Conservation (phyloP, 208 protist species). For the Strigomonas culicis region DNA sequence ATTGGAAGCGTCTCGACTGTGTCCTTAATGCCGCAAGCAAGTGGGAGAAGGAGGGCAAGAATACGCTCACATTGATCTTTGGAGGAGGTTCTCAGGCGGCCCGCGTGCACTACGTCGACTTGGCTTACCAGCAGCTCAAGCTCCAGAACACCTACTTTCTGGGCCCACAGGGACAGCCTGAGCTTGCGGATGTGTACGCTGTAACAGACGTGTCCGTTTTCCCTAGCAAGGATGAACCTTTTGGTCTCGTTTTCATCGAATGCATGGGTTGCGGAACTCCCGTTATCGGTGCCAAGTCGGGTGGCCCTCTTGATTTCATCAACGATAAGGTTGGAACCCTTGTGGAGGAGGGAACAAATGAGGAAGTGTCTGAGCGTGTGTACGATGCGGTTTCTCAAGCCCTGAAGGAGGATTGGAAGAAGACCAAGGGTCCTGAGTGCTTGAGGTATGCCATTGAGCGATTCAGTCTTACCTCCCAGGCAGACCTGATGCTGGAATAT, state of each 20-base stretch:
- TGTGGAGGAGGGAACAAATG: slow-evolving; percentile 61
- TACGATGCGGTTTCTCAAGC: slow-evolving; percentile 44
- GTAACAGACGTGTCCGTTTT: slow-evolving; percentile 59
- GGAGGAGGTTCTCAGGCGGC: slow-evolving; percentile 54
- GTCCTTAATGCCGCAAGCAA: slow-evolving; percentile 48
- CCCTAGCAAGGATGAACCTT: slow-evolving; percentile 77
- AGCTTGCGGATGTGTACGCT: slow-evolving; percentile 57
- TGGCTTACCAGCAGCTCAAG: slow-evolving; percentile 57
- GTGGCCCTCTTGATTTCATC: slow-evolving; percentile 74
- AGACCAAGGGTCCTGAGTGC: slow-evolving; percentile 51
- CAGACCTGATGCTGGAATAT: slow-evolving; percentile 45
- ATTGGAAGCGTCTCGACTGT: slow-evolving; percentile 70
- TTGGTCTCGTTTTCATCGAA: slow-evolving; percentile 79
- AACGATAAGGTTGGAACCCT: slow-evolving; percentile 58
- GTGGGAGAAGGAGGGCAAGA: slow-evolving; percentile 50
- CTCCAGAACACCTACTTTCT: slow-evolving; percentile 70
- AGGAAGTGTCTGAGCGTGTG: slow-evolving; percentile 42
- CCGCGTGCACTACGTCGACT: slow-evolving; percentile 49
- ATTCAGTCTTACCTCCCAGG: slow-evolving; percentile 56
- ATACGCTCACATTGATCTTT: slow-evolving; percentile 59
- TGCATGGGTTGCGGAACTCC: slow-evolving; percentile 80
- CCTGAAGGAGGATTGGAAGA: slow-evolving; percentile 73
- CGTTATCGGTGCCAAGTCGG: slow-evolving; percentile 73
- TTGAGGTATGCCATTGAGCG: slow-evolving; percentile 46
- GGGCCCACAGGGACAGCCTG: slow-evolving; percentile 54